A percentile compares a stretch with the other conserved stretches of the same genome.
Conservation (phyloP, 129 eudicot genomes). For the Ambrosia artemisiifolia region DNA sequence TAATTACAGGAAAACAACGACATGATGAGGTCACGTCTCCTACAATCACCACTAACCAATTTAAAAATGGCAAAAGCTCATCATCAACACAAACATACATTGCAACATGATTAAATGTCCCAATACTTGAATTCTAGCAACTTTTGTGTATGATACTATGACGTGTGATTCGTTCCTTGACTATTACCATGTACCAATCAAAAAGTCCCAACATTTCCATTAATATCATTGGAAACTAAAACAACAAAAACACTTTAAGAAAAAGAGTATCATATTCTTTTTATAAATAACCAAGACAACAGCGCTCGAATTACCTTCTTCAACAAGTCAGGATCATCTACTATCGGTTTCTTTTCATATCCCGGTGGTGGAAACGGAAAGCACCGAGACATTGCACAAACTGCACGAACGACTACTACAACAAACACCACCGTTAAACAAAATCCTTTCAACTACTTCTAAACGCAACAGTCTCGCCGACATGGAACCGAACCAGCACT, state of each 20-base stretch:
- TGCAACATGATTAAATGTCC: slow-evolving; percentile 6
- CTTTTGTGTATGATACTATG: neutral
- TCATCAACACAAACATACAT: slow-evolving; percentile 3
- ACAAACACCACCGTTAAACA: slow-evolving; percentile 15
- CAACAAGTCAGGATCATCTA: slow-evolving; percentile 49
- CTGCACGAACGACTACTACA: slow-evolving; percentile 26
- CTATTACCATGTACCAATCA: slow-evolving; percentile 10
- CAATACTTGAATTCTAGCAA: slow-evolving; percentile 6
- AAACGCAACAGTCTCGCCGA: slow-evolving; percentile 50
- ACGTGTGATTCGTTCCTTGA: neutral
- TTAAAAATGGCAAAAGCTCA: slow-evolving; percentile 3
- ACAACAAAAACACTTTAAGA: neutral
- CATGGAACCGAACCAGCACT: slow-evolving; percentile 60
- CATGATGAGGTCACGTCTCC: slow-evolving; percentile 16
- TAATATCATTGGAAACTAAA: neutral
- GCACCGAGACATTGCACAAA: slow-evolving; percentile 73
- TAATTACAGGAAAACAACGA: slow-evolving; percentile 11
- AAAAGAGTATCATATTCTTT: slow-evolving; percentile 10
- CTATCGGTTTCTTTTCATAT: slow-evolving; percentile 61
- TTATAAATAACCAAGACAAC: neutral
- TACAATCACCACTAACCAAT: slow-evolving; percentile 17
- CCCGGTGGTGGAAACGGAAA: slow-evolving; percentile 85
- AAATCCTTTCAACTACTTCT: slow-evolving; percentile 39
- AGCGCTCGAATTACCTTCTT: slow-evolving; percentile 48
- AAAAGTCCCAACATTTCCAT: neutral